Evolutionary conservation across 768 basidiomycete genomes (phyloP).

Genomic region (Fistulinella prunicolor): DNA sequence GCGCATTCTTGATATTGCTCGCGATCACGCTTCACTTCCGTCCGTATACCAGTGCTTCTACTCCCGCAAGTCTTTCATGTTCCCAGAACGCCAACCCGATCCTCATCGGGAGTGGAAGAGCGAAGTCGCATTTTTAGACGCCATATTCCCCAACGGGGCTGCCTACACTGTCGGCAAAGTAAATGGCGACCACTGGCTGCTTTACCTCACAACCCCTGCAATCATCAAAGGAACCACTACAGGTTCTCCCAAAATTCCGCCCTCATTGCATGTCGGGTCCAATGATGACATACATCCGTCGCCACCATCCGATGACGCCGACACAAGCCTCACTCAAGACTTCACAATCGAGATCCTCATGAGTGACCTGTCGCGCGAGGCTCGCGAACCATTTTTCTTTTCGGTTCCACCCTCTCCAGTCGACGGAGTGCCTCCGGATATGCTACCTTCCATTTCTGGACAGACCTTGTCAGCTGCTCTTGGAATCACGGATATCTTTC

Average conservation of each 20-base stretch:
- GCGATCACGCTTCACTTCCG: conserved; percentile 57
- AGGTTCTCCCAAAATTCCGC: conserved; percentile 15
- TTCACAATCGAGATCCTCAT: conserved; percentile 98
- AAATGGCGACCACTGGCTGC: conserved; percentile 98
- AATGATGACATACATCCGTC: conserved; percentile 9
- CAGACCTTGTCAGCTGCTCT: conserved; percentile 59
- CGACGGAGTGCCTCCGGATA: conserved; percentile 46
- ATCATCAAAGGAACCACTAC: conserved; percentile 27
- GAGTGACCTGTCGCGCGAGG: conserved; percentile 77
- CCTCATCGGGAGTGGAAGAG: conserved; percentile 93
- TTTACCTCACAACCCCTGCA: conserved; percentile 79
- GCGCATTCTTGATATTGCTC: conserved; percentile 91
- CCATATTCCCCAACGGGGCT: conserved; percentile 81
- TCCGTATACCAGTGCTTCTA: conserved; percentile 93
- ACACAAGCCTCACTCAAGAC: conserved; percentile 47
- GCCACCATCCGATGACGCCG: conserved; percentile 11
- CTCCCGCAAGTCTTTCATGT: conserved; percentile 98
- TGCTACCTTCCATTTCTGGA: conserved; percentile 25
- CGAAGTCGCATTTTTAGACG: conserved; percentile 90
- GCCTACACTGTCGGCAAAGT: conserved; percentile 97
- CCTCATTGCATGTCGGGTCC: conserved; percentile 13
- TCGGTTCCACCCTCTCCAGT: conserved; percentile 42
- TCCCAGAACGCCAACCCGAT: conserved; percentile 91
- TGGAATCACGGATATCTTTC: conserved; percentile 83
- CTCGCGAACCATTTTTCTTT: conserved; percentile 77